These are phyloP conservation scores for Sordariomycetes sp. DNA, from an alignment of 2,329 filamentous ascomycete genomes.

Conservation along the genomic window DNA sequence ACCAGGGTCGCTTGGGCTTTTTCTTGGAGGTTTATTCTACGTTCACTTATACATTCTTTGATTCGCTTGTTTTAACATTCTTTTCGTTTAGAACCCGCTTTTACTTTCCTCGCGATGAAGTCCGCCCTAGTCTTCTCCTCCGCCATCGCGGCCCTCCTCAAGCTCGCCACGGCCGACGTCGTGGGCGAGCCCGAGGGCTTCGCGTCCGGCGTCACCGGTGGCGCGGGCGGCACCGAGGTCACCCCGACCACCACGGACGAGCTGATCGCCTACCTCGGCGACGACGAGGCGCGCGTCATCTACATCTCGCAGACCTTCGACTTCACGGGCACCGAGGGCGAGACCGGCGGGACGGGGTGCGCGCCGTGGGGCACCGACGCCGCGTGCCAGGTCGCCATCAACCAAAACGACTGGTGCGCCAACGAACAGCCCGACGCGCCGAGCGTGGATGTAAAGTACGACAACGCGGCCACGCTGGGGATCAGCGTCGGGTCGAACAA, in stretches of 20 bases:
- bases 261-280: constrained; percentile 48
- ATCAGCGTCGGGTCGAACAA: constrained; percentile 48
- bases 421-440: constrained; percentile 45
- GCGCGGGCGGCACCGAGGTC: constrained; percentile 40
- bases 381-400: constrained; percentile 47
- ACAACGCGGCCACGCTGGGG: constrained; percentile 38
- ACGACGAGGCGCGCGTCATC: constrained; percentile 42
- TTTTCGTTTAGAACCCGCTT: neutral
- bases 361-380: constrained; percentile 44
- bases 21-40: too few species aligned
- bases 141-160: constrained; percentile 12
- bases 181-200: constrained; percentile 29
- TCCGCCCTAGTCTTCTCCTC: constrained; percentile 18
- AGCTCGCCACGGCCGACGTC: constrained; percentile 16
- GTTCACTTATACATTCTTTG: neutral
- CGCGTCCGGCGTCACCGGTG: constrained; percentile 45
- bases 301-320: constrained; percentile 45
- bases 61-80: neutral
- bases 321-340: constrained; percentile 45
- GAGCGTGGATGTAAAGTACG: constrained; percentile 30
- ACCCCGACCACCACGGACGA: constrained; percentile 42
- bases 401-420: constrained; percentile 46
- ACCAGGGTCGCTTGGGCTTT: too few species aligned
- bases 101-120: constrained; percentile 7
- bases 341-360: constrained; percentile 40